These are phyloP conservation scores for Cicer judaicum DNA, from an alignment of 306 rosid genomes.

Conservation along the genomic window DNA sequence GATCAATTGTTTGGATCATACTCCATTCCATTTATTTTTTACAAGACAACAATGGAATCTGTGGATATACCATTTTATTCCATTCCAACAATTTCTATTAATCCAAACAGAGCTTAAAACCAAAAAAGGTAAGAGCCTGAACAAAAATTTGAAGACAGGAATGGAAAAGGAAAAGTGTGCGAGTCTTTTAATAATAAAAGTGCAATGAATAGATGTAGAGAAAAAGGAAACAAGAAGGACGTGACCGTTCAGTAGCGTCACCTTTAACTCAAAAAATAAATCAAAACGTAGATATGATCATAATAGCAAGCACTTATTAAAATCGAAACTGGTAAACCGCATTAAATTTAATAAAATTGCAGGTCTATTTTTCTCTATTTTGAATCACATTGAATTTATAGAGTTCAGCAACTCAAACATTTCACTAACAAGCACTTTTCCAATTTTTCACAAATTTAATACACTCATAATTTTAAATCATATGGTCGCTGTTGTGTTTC, in stretches of 20 bases:
- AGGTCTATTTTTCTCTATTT: background rate
- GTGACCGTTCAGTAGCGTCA: constrained; percentile 26
- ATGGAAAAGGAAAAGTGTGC: constrained; percentile 31
- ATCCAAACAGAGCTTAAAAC: too few species aligned
- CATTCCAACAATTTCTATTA: too few species aligned
- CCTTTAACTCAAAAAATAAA: constrained; percentile 25
- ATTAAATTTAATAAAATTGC: background rate
- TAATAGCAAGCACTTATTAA: background rate
- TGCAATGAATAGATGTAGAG: constrained; percentile 13
- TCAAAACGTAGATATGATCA: background rate
- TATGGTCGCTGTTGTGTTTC: too few species aligned
- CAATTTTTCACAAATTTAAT: too few species aligned
- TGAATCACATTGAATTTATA: background rate
- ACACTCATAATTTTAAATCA: too few species aligned
- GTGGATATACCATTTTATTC: too few species aligned
- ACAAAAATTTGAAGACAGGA: constrained; percentile 1
- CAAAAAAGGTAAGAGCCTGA: background rate
- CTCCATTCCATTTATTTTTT: too few species aligned
- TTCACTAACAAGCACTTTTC: too few species aligned
- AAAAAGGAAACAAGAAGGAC: constrained; percentile 34
- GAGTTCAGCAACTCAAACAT: background rate
- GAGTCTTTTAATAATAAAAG: constrained; percentile 44
- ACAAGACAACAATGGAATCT: too few species aligned
- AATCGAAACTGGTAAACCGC: background rate
- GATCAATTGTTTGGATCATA: too few species aligned